Percentiles rank a stretch among this genome's conserved stretches.
These are phyloP conservation scores for Xylariaceae sp. DNA, from an alignment of 2,329 filamentous ascomycete species.

Conservation along the genomic window DNA sequence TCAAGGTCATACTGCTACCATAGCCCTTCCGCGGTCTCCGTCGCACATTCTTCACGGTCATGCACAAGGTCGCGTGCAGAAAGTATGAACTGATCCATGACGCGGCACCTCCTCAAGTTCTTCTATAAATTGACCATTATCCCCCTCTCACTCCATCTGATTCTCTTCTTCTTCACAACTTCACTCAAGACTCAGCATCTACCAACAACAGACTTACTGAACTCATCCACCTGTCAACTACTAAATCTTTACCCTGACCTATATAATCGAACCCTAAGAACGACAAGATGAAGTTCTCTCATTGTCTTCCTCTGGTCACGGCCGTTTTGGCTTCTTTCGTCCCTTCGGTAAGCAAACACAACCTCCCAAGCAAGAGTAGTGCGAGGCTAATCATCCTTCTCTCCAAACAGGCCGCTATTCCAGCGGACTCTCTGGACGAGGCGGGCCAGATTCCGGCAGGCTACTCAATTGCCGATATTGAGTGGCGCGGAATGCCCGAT, in stretches of 20 bases:
- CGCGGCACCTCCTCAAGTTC: no score
- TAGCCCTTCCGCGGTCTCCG: no score
- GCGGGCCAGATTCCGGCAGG: not conserved
- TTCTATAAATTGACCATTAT: no score
- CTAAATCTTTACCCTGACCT: not conserved
- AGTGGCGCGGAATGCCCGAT: constrained; percentile 10
- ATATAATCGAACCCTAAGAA: constrained; percentile 34
- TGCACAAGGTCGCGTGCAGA: no score
- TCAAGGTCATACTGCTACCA: no score
- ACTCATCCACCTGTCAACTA: no score
- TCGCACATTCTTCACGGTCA: no score
- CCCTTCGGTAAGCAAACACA: not conserved
- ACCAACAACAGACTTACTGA: not conserved
- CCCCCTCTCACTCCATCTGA: not conserved
- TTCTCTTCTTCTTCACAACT: not conserved
- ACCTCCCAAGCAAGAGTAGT: not conserved
- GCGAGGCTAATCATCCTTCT: not conserved
- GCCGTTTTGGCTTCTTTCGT: not conserved
- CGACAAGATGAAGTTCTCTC: not conserved
- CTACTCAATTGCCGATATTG: constrained; percentile 1
- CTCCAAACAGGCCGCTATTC: not conserved
- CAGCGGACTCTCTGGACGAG: not conserved
- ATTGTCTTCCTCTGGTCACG: not conserved
- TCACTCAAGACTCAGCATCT: not conserved
- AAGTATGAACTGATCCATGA: no score